Conservation (phyloP, 192 early-diverging fungal genomes). For the Spizellomyces sp. region DNA sequence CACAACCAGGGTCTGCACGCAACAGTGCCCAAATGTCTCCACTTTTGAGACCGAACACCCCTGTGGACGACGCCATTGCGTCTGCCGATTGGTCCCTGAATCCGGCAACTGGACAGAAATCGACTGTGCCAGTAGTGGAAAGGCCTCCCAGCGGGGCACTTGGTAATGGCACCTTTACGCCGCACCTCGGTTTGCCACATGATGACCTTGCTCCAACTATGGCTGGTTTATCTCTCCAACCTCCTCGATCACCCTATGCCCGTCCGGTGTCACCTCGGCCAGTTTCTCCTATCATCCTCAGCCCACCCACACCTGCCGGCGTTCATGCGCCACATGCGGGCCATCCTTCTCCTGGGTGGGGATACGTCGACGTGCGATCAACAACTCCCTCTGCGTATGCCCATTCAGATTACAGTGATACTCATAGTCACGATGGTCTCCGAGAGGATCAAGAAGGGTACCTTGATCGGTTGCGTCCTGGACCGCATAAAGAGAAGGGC, state of each 20-base stretch:
- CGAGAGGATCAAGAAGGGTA: slow-evolving; percentile 36
- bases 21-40: slow-evolving; percentile 32
- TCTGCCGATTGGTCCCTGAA: slow-evolving; percentile 50
- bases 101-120: background rate
- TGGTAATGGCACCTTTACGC: slow-evolving; percentile 21
- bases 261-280: slow-evolving; percentile 31
- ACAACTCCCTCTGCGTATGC: slow-evolving; percentile 40
- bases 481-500: slow-evolving; percentile 68
- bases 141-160: slow-evolving; percentile 20
- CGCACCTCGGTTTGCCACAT: background rate
- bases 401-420: slow-evolving; percentile 42
- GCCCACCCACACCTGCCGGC: slow-evolving; percentile 27
- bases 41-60: slow-evolving; percentile 44
- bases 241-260: slow-evolving; percentile 26
- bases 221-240: slow-evolving; percentile 15
- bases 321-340: slow-evolving; percentile 6
- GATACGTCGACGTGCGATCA: slow-evolving; percentile 41
- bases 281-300: slow-evolving; percentile 38
- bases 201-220: slow-evolving; percentile 8
- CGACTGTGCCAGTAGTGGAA: slow-evolving; percentile 5
- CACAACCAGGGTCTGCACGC: slow-evolving; percentile 2
- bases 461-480: slow-evolving; percentile 13
- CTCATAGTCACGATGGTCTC: slow-evolving; percentile 29
- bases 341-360: slow-evolving; percentile 47
- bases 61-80: slow-evolving; percentile 45